Evolutionary conservation across 2,329 filamentous ascomycete genomes (phyloP).

Genomic region (Berkeleyomyces rouxiae): DNA sequence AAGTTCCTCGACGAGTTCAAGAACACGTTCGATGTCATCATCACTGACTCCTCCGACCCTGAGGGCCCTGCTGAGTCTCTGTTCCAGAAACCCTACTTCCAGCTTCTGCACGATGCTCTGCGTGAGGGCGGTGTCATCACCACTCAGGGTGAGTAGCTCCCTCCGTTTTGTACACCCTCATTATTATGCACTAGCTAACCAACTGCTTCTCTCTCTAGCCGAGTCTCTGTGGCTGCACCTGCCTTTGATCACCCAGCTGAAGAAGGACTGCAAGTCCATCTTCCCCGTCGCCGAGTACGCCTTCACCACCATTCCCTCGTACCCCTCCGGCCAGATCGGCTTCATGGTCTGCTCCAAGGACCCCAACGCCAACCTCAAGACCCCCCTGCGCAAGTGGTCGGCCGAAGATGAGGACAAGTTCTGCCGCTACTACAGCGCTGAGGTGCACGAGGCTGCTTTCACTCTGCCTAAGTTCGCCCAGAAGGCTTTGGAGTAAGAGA

Average conservation of each 20-base stretch:
- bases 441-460: conserved; percentile 91
- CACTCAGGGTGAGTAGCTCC: conserved; percentile 66
- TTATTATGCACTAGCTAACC: background rate
- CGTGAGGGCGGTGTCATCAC: conserved; percentile 94
- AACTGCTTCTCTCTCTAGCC: conserved; percentile 34
- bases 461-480: conserved; percentile 85
- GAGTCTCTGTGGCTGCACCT: conserved; percentile 99
- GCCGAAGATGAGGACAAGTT: conserved; percentile 80
- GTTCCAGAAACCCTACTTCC: conserved; percentile 98
- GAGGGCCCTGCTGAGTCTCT: conserved; percentile 91
- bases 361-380: conserved; percentile 62
- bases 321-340: conserved; percentile 96
- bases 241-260: conserved; percentile 79
- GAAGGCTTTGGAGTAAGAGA: conserved; percentile 46
- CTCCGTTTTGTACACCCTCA: conserved; percentile 41
- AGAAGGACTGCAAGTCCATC: conserved; percentile 91
- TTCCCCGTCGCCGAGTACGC: conserved; percentile 97
- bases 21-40: conserved; percentile 97
- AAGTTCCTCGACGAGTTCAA: conserved; percentile 95
- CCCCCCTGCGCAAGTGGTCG: conserved; percentile 66
- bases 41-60: conserved; percentile 95
- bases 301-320: conserved; percentile 98
- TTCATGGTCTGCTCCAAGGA: conserved; percentile 99
- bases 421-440: conserved; percentile 93
- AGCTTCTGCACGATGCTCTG: conserved; percentile 78